Evolutionary conservation across 1,284 basidiomycete species (phyloP).

Genomic region (Boletus hoseneyae): DNA sequence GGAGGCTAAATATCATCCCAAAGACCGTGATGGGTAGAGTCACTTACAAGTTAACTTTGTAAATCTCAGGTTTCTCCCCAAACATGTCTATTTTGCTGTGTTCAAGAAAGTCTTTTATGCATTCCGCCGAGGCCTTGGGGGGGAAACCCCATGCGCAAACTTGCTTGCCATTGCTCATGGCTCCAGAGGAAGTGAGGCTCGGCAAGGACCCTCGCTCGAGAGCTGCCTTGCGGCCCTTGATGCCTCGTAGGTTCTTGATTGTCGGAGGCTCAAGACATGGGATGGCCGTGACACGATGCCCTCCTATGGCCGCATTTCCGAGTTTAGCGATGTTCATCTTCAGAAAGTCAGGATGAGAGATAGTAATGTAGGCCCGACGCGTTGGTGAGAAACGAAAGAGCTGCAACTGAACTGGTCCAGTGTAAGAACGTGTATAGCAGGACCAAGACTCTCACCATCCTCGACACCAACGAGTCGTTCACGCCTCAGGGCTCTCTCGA

Average conservation of each 20-base stretch:
- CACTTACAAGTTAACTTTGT: slow-evolving; percentile 51
- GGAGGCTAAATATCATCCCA: slow-evolving; percentile 6
- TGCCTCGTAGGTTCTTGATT: slow-evolving; percentile 38
- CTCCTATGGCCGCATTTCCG: slow-evolving; percentile 42
- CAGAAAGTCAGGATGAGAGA: slow-evolving; percentile 45
- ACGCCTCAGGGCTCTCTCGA: slow-evolving; percentile 48
- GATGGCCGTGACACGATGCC: slow-evolving; percentile 21
- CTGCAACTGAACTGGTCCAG: slow-evolving; percentile 50
- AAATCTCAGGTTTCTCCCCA: slow-evolving; percentile 39
- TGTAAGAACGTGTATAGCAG: slow-evolving; percentile 8
- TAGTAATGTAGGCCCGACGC: slow-evolving; percentile 51
- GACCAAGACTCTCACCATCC: slow-evolving; percentile 40
- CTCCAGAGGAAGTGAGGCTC: slow-evolving; percentile 46
- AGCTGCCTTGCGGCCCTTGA: slow-evolving; percentile 41
- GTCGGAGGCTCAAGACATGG: slow-evolving; percentile 23
- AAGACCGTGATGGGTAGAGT: background rate
- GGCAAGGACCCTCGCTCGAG: slow-evolving; percentile 38
- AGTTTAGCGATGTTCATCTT: slow-evolving; percentile 42
- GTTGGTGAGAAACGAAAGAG: slow-evolving; percentile 59
- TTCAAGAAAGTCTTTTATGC: slow-evolving; percentile 42
- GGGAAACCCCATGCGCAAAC: slow-evolving; percentile 65
- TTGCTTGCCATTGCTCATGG: slow-evolving; percentile 46
- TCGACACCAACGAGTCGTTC: slow-evolving; percentile 50
- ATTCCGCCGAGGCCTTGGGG: slow-evolving; percentile 36
- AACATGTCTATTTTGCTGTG: slow-evolving; percentile 43